Evolutionary conservation across 1,284 basidiomycete genomes (phyloP), one percentile per base, ranked within the genome.

Genomic region (Microbotryum intermedium): DNA sequence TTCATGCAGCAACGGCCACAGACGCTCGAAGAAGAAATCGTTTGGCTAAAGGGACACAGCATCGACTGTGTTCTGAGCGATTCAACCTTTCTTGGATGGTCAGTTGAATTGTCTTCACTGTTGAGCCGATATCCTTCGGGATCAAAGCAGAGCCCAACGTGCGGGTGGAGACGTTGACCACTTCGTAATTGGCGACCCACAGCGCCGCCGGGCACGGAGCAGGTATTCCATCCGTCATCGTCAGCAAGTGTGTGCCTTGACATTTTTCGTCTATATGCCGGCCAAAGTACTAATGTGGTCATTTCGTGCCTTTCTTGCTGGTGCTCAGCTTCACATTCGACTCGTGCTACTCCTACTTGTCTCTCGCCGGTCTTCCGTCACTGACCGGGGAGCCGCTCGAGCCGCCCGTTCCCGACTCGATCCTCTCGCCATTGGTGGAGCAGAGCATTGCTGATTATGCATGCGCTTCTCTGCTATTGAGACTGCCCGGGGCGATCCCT

Each of bases 51-150:
- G 6, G 73, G 77, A 6, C 77, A 82, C 29, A 64, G 74, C 0
- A 81, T 82, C 2, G 77, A 83, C 64, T 82, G 81, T 53, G 85
- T 88, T 1, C 72, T 88, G 43, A 86, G 84, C 69, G 86, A 88
- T 70, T 84, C 86, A 4, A 85, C 85, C 2, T 88, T 87, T 70
- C 77, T 88, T 23, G 86, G 84, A 55, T 87, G 86, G 86, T 86
- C 69, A 58, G 82, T 73, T 4, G 7, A 51, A 9, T 23, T 26
- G 20, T 47, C 47, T 50, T 50, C 21, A 55, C 50, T 25, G 25
- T 55, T 43, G 20, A 44, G 30, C 44, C n/a, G n/a, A n/a, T n/a
- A n/a, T 21, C 20, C 44, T 10, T 21, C 2, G 13, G n/a, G 16
- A 25, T 47, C 45, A 42, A 4, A 34, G 8, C 10, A 23, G 46